A percentile compares a stretch with the other conserved stretches of the same genome.
Conservation (phyloP, 495 filamentous ascomycete species). For the Penicillium bialowiezense region DNA sequence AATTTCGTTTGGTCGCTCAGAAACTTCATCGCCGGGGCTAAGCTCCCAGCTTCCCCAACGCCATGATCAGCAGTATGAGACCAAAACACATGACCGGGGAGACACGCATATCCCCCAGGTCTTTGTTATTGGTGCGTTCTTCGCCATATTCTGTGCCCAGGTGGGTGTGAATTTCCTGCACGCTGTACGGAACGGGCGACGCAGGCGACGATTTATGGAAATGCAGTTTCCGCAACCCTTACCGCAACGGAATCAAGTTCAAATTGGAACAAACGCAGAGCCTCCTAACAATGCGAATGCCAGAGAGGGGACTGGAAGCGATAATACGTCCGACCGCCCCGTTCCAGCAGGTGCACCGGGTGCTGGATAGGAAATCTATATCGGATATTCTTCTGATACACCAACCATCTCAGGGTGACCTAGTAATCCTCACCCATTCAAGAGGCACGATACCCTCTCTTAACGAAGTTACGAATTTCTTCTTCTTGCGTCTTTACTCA, state of each 20-base stretch:
- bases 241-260: conserved; percentile 12
- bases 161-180: conserved; percentile 35
- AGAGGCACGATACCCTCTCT: neutral
- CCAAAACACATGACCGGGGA: neutral
- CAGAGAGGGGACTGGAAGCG: conserved; percentile 3
- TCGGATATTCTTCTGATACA: neutral
- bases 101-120: conserved; percentile 35
- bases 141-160: conserved; percentile 35
- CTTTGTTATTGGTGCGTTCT: conserved; percentile 33
- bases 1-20: conserved; percentile 35
- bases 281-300: conserved; percentile 2
- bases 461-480: neutral
- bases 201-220: conserved; percentile 21
- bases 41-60: conserved; percentile 4
- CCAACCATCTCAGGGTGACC: neutral
- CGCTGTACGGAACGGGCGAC: conserved; percentile 26
- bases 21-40: conserved; percentile 6
- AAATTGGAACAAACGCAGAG: conserved; percentile 1
- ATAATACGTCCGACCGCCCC: conserved; percentile 20
- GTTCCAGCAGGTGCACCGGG: neutral
- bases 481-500: neutral
- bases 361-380: neutral
- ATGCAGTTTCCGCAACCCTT: conserved; percentile 25
- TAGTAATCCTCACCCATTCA: neutral
- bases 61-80: neutral